A percentile compares a stretch with the other conserved stretches of the same genome.
Conservation (phyloP, 1,284 basidiomycete genomes). For the Athelia sp. region DNA sequence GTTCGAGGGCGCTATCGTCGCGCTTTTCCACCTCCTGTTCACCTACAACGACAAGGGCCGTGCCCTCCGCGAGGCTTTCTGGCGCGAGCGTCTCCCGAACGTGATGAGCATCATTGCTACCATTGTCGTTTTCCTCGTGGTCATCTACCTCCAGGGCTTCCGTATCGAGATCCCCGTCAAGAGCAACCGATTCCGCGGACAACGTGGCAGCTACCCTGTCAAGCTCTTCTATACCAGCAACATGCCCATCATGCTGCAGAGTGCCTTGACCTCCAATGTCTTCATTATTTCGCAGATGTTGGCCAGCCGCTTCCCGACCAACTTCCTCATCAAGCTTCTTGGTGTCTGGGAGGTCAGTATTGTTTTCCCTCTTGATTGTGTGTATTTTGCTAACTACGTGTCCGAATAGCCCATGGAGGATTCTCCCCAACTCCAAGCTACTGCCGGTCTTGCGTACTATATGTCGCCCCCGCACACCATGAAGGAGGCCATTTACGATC, state of each 20-base stretch:
- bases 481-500: conserved; percentile 83
- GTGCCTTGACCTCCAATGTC: conserved; percentile 89
- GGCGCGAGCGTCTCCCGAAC: conserved; percentile 95
- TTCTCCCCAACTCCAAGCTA: conserved; percentile 86
- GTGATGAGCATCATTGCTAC: conserved; percentile 98
- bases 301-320: conserved; percentile 84
- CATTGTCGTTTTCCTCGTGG: conserved; percentile 85
- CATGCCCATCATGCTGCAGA: conserved; percentile 99
- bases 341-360: conserved; percentile 95
- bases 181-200: conserved; percentile 93
- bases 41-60: conserved; percentile 99
- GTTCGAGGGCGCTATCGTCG: conserved; percentile 95
- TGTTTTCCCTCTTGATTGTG: conserved; percentile 1
- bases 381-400: not conserved
- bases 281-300: conserved; percentile 98
- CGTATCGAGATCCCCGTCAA: conserved; percentile 98
- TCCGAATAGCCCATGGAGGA: conserved; percentile 78
- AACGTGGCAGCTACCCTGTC: conserved; percentile 92
- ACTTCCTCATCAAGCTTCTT: conserved; percentile 86
- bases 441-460: conserved; percentile 95
- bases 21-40: conserved; percentile 96
- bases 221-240: conserved; percentile 99
- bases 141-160: conserved; percentile 99
- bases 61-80: conserved; percentile 96
- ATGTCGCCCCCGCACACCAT: conserved; percentile 95